Conservation (phyloP, 129 eudicot genomes). For the Saussurea involucrata region DNA sequence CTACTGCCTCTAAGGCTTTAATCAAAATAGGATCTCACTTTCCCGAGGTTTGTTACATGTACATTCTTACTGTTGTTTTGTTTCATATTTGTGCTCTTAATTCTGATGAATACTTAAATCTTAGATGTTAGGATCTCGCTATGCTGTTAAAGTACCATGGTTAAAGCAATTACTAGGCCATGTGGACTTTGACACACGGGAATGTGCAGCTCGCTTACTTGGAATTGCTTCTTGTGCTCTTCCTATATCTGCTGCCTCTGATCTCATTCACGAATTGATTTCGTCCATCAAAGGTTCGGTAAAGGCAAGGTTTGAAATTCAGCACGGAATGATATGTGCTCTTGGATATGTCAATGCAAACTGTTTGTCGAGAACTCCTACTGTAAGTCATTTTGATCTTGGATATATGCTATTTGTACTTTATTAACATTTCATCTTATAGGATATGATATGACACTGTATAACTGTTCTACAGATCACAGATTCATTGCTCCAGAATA, state of each 20-base stretch:
- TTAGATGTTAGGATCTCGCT: slow-evolving; percentile 76
- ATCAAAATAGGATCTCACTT: slow-evolving; percentile 67
- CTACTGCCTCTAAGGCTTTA: slow-evolving; percentile 76
- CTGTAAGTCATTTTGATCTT: slow-evolving; percentile 46
- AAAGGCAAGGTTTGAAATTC: slow-evolving; percentile 85
- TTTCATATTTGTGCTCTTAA: slow-evolving; percentile 6
- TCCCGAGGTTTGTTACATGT: slow-evolving; percentile 58
- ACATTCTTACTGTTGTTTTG: not conserved
- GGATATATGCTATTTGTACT: no score
- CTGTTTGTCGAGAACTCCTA: slow-evolving; percentile 58
- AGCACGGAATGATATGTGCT: slow-evolving; percentile 80
- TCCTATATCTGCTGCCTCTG: slow-evolving; percentile 62
- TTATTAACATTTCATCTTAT: not conserved
- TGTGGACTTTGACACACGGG: slow-evolving; percentile 86
- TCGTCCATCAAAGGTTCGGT: slow-evolving; percentile 45
- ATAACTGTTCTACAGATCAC: slow-evolving; percentile 43
- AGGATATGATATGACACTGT: slow-evolving; percentile 12
- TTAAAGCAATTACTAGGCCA: slow-evolving; percentile 70
- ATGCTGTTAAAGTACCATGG: slow-evolving; percentile 70
- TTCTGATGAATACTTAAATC: slow-evolving; percentile 14
- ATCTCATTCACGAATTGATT: slow-evolving; percentile 60
- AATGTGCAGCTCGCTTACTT: slow-evolving; percentile 83
- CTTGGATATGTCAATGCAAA: slow-evolving; percentile 89
- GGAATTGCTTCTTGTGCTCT: slow-evolving; percentile 86
- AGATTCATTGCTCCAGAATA: slow-evolving; percentile 52